Evolutionary conservation across 768 basidiomycete genomes (phyloP).

Genomic region (Podaxis pistillaris): DNA sequence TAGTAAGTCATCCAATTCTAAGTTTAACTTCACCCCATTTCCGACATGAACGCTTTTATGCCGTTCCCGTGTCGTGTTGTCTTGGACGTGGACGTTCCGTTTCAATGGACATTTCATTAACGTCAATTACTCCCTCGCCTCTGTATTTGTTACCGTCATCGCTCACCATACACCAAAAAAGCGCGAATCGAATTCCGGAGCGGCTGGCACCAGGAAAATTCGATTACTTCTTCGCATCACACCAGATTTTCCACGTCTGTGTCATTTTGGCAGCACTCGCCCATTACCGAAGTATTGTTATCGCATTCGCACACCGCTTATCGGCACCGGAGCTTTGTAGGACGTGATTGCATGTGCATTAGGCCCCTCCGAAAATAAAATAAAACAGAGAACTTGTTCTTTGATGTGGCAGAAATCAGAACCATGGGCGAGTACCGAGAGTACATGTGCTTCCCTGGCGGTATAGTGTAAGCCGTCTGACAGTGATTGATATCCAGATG

Average conservation of each 20-base stretch:
- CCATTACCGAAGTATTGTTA: constrained; percentile 59
- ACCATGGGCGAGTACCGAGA: background rate
- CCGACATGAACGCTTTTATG: background rate
- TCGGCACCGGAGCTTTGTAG: constrained; percentile 28
- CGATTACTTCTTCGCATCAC: constrained; percentile 77
- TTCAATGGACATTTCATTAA: constrained; percentile 18
- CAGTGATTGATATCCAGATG: constrained; percentile 1
- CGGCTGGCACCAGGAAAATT: constrained; percentile 71
- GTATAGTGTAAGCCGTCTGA: constrained; percentile 1
- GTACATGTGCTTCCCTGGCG: constrained; percentile 3
- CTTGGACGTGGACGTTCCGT: constrained; percentile 19
- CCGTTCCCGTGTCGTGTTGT: background rate
- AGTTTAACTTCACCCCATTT: constrained; percentile 7
- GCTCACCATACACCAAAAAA: constrained; percentile 25
- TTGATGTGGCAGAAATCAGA: constrained; percentile 5
- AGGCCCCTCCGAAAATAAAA: background rate
- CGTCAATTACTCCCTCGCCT: constrained; percentile 13
- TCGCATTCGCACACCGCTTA: constrained; percentile 62
- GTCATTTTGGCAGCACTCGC: constrained; percentile 72
- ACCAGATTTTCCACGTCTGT: constrained; percentile 87
- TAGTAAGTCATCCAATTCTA: constrained; percentile 55
- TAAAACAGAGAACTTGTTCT: background rate
- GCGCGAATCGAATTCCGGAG: constrained; percentile 84
- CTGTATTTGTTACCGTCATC: constrained; percentile 11
- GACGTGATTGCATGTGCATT: constrained; percentile 12